Base-by-base conservation (phyloP, 176 grass and related monocot species). In the Rhipidocladum racemiflorum region DNA sequence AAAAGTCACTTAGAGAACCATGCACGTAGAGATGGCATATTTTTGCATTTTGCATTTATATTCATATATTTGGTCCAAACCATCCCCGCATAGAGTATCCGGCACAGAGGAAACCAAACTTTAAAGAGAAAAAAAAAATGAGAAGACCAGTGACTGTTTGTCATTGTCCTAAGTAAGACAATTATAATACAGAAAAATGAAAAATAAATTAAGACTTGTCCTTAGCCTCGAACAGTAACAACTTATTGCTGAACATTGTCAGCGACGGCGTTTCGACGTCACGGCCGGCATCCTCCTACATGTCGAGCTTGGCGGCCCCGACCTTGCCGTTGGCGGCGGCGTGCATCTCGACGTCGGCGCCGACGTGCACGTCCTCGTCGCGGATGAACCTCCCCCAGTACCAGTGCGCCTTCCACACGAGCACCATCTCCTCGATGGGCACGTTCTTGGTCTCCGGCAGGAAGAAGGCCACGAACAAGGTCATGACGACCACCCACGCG, bases 391-490 rank as follows among this genome's bases (percentile, higher is more conserved):
- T 51, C 49, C 90, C 28, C 95, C 95, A 97, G 95, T 94, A 97
- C 95, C 95, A 97, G 77, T 97, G 95, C 0, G 70, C 11, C 79
- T 78, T 94, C 92, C 95, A 97, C 11, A 97, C 88, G 74, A 91
- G 90, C 51, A 94, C 61, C 95, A 97, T 97, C 90, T 97, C 95
- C 68, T 97, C 95, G 68, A 97, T 97, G 73, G 95, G 95, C 73
- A 97, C 92, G 57, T 94, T 94, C 90, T 97, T 97, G 64, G 95
- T 97, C 84, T 97, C 95, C 7, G 95, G 95, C 6, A 97, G 61
- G 90, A 98, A 98, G 78, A 97, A 38, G 27, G 87, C 87, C 21
- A 97, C 77, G 85, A 97, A 97, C 27, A 82, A 44, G 46, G 95
- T 97, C 95, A 94, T 94, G 83, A 91, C 36, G 6, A 97, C 5